Evolutionary conservation across 257 asterid species (phyloP), one percentile per base, ranked within the genome.

Genomic region (Solanum piurae): DNA sequence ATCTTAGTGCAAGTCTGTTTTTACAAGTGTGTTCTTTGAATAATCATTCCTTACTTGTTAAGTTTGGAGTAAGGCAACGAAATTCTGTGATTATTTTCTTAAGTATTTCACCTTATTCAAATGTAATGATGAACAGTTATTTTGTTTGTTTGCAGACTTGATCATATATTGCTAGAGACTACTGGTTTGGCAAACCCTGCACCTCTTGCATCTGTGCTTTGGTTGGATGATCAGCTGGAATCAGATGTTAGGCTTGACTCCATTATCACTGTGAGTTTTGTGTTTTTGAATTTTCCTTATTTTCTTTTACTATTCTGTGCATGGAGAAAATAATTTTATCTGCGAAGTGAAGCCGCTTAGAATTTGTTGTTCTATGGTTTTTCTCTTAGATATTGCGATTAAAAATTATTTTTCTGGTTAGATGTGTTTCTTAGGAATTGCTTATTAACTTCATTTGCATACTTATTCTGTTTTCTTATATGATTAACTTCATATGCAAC

Each of bases 111-210:
- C 64, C 64, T 79, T 42, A 25, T 44, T 44, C 60, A 42, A 42
- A 42, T 27, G 42, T 14, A 44, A 80, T 27, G 85, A 46, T 27
- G 18, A 46, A 11, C 27, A 16, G 68, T 31, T 82, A 34, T 74
- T 88, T 31, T 86, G 89, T 37, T 89, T 66, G 62, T 62, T 13
- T 90, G 88, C 88, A 97, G 99, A 92, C 98, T 97, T 90, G 99
- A 97, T 87, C 99, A 97, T 89, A 97, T 97, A 93, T 92, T 97
- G 87, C 93, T 97, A 58, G 99, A 97, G 95, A 97, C 99, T 10
- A 95, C 99, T 66, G 99, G 98, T 75, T 89, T 97, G 91, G 99
- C 98, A 44, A 97, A 97, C 89, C 98, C 99, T 88, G 99, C 99
- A 87, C 98, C 99, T 85, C 95, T 97, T 84, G 98, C 98, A 89